Evolutionary conservation across 805 yeast species (phyloP).

Genomic region (Saccharomycopsis sp.): DNA sequence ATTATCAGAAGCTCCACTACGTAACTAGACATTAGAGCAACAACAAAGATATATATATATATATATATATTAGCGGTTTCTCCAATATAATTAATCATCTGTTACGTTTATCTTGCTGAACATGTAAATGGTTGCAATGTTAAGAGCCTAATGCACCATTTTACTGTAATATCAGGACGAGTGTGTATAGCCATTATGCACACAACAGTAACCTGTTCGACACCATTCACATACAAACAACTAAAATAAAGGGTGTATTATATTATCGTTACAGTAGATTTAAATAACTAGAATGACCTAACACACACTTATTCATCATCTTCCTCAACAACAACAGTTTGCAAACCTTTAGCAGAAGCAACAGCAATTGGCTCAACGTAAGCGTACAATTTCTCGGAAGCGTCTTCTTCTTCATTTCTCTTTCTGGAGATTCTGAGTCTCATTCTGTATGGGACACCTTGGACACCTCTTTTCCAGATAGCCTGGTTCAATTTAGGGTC

Average conservation of each 20-base stretch:
- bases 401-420: conserved; percentile 99
- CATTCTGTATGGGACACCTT: conserved; percentile 97
- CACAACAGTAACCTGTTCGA: no score
- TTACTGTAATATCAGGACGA: no score
- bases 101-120: no score
- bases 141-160: no score
- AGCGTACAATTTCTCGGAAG: conserved; percentile 95
- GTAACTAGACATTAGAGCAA: no score
- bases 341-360: conserved; percentile 93
- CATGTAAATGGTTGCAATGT: no score
- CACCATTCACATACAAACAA: no score
- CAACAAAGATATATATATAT: no score
- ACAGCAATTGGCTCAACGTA: conserved; percentile 96
- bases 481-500: conserved; percentile 98
- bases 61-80: no score
- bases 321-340: conserved; percentile 93
- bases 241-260: conserved; percentile 1
- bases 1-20: no score
- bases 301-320: conserved; percentile 41
- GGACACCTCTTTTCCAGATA: conserved; percentile 99
- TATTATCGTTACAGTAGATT: conserved; percentile 14
- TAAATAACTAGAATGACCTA: conserved; percentile 8
- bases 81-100: no score
- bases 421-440: conserved; percentile 98
- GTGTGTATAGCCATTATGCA: no score